Percentiles rank a stretch among this genome's conserved stretches.
Conservation (phyloP, 352 stramenopile genomes). For the Peronosclerospora sorghi region DNA sequence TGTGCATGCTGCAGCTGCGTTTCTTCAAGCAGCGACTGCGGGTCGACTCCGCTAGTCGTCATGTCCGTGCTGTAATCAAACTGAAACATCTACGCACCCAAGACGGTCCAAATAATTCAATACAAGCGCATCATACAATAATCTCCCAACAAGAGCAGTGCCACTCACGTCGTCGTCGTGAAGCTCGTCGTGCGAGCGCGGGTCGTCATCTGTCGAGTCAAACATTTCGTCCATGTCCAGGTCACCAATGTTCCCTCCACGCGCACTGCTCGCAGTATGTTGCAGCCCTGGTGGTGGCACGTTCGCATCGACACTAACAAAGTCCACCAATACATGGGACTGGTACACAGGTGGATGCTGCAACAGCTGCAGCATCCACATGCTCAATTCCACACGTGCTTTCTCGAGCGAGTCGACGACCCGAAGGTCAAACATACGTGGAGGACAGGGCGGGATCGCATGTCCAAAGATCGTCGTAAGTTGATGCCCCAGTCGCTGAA, state of each 20-base stretch:
- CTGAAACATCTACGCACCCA: slow-evolving; percentile 40
- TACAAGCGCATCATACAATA: background rate
- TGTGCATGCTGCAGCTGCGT: slow-evolving; percentile 34
- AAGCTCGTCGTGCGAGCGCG: slow-evolving; percentile 32
- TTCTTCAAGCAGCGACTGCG: slow-evolving; percentile 40
- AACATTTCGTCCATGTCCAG: slow-evolving; percentile 80
- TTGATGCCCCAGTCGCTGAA: slow-evolving; percentile 63
- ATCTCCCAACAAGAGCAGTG: slow-evolving; percentile 1
- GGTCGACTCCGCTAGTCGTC: slow-evolving; percentile 21
- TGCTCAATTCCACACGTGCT: slow-evolving; percentile 53
- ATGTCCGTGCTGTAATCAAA: slow-evolving; percentile 65
- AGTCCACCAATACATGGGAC: slow-evolving; percentile 77
- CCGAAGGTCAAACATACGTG: slow-evolving; percentile 42
- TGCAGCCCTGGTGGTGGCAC: slow-evolving; percentile 45
- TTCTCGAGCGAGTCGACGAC: slow-evolving; percentile 65
- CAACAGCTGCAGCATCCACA: slow-evolving; percentile 76
- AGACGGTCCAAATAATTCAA: background rate
- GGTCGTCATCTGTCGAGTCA: slow-evolving; percentile 56
- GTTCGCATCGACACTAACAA: slow-evolving; percentile 71
- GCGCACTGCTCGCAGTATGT: slow-evolving; percentile 3
- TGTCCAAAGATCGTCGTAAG: slow-evolving; percentile 63
- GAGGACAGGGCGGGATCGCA: slow-evolving; percentile 43
- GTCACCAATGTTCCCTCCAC: slow-evolving; percentile 56
- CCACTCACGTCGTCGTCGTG: slow-evolving; percentile 37
- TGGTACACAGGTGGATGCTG: slow-evolving; percentile 71